A percentile compares a stretch with the other conserved stretches of the same genome.
phyloP scores from a whole-genome alignment of 2,329 filamentous ascomycete species.

The Colletotrichum sp. region DNA sequence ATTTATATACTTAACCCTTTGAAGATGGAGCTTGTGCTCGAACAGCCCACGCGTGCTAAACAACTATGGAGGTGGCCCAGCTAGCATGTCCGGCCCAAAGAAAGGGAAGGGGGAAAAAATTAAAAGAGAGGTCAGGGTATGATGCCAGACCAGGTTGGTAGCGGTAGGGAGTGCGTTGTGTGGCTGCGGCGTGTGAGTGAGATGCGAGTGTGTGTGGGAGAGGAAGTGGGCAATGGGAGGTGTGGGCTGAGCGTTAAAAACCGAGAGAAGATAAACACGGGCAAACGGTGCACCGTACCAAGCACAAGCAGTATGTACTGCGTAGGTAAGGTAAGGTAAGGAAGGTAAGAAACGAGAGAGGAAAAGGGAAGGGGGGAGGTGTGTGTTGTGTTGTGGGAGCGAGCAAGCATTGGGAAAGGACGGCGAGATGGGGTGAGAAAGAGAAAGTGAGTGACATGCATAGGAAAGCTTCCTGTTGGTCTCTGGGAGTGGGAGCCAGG shows the following conservation, averaged over 20 bases:
- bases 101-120: background rate
- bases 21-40: conserved; percentile 24
- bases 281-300: background rate
- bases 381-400: background rate
- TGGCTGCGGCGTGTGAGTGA: background rate
- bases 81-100: background rate
- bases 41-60: conserved; percentile 7
- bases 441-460: conserved; percentile 17
- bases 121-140: conserved; percentile 8
- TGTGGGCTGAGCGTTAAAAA: background rate
- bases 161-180: background rate
- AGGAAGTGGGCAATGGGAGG: background rate
- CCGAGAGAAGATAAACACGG: background rate
- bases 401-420: background rate
- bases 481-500: background rate
- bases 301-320: background rate
- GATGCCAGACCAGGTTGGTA: conserved; percentile 6
- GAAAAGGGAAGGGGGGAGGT: background rate
- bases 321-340: too few relatives aligned
- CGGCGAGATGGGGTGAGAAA: conserved; percentile 3
- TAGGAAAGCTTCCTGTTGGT: conserved; percentile 4
- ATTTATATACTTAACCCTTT: conserved; percentile 40
- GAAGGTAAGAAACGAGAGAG: background rate
- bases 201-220: background rate
- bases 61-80: conserved; percentile 1